These are phyloP conservation scores for Davidsoniella australis DNA, from an alignment of 2,329 filamentous ascomycete genomes.

Conservation along the genomic window DNA sequence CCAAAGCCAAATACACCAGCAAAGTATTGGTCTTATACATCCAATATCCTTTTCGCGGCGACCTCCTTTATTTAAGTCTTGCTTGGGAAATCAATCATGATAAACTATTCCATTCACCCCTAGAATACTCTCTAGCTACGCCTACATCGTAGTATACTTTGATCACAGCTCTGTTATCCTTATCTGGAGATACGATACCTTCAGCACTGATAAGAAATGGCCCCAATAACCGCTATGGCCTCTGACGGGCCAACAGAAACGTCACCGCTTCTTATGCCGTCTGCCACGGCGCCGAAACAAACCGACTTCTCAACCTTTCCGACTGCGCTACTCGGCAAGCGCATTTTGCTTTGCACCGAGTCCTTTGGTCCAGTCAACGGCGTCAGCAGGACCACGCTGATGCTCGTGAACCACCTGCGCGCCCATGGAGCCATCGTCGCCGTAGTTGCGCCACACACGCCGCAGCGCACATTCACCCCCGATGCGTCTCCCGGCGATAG, in stretches of 20 bases:
- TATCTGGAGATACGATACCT: too few relatives aligned
- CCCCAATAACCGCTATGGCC: not conserved
- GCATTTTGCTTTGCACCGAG: constrained; percentile 50
- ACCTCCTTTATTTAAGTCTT: too few relatives aligned
- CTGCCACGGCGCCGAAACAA: not conserved
- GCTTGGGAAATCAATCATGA: too few relatives aligned
- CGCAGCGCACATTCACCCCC: constrained; percentile 36
- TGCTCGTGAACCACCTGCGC: constrained; percentile 50
- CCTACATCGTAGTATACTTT: too few relatives aligned
- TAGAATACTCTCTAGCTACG: too few relatives aligned
- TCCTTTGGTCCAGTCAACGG: constrained; percentile 58
- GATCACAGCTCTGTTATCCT: too few relatives aligned
- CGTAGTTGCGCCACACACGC: constrained; percentile 45
- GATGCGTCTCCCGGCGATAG: too few relatives aligned
- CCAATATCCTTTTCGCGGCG: too few relatives aligned
- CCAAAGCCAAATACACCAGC: too few relatives aligned
- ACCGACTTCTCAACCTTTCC: constrained; percentile 31
- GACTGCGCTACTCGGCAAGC: constrained; percentile 36
- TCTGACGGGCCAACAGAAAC: not conserved
- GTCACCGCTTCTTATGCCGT: not conserved
- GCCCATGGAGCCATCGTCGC: constrained; percentile 46
- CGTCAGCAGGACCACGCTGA: constrained; percentile 53
- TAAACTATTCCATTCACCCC: too few relatives aligned
- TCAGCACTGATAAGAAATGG: not conserved
- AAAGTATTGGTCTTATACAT: too few relatives aligned